These are phyloP conservation scores for Phaeosphaeriaceae sp. DNA, from an alignment of 2,329 filamentous ascomycete genomes.

Conservation along the genomic window DNA sequence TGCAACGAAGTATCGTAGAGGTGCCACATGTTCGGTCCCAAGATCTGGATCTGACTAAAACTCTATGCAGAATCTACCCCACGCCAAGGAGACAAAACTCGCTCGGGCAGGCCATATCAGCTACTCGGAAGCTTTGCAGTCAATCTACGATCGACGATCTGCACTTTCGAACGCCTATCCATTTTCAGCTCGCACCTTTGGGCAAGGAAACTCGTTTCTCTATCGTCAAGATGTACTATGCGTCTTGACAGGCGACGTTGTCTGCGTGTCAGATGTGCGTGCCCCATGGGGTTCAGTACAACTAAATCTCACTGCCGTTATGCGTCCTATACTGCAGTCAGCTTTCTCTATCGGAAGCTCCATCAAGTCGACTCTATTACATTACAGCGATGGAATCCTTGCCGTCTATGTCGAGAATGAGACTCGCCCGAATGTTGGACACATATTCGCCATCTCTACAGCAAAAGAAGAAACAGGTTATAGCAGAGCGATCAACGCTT, in stretches of 20 bases:
- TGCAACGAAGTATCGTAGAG: constrained; percentile 53
- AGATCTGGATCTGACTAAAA: constrained; percentile 1
- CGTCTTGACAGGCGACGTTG: constrained; percentile 62
- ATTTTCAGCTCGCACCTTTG: constrained; percentile 68
- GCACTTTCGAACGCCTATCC: constrained; percentile 70
- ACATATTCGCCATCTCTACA: constrained; percentile 39
- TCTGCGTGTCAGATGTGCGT: constrained; percentile 69
- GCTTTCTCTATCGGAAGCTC: constrained; percentile 48
- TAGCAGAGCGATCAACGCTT: constrained; percentile 47
- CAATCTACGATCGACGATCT: constrained; percentile 66
- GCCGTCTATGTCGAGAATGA: constrained; percentile 29
- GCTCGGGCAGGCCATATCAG: constrained; percentile 47
- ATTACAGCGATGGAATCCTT: constrained; percentile 45
- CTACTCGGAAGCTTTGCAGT: constrained; percentile 65
- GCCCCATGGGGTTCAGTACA: constrained; percentile 11
- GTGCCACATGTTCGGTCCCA: constrained; percentile 7
- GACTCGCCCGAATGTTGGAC: constrained; percentile 19
- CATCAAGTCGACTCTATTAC: constrained; percentile 35
- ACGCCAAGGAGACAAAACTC: constrained; percentile 56
- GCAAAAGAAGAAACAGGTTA: constrained; percentile 20
- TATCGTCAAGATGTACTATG: constrained; percentile 72
- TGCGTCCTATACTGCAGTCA: constrained; percentile 15
- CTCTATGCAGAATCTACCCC: constrained; percentile 48
- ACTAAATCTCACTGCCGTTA: constrained; percentile 29
- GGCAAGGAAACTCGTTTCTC: constrained; percentile 66